Evolutionary conservation across 768 basidiomycete species (phyloP).

Genomic region (Russula virescens): DNA sequence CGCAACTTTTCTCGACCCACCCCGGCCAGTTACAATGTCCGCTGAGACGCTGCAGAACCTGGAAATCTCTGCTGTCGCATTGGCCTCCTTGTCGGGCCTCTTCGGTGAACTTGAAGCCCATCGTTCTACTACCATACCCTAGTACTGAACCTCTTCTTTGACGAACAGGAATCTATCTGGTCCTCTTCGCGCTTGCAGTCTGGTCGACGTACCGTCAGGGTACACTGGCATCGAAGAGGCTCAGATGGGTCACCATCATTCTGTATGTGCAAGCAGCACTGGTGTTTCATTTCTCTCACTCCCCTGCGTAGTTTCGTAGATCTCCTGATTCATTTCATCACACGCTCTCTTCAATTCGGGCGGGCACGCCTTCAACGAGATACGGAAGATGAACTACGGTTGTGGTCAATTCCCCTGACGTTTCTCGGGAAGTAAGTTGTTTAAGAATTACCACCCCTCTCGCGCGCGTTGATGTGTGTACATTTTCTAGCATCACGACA

Average conservation of each 20-base stretch:
- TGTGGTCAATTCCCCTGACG: conserved; percentile 24
- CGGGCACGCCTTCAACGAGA: conserved; percentile 22
- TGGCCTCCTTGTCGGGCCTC: conserved; percentile 22
- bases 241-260: conserved; percentile 23
- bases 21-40: background rate
- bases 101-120: conserved; percentile 22
- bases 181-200: conserved; percentile 25
- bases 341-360: conserved; percentile 24
- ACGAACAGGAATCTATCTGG: conserved; percentile 24
- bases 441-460: no score
- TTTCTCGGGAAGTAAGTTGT: conserved; percentile 12
- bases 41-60: conserved; percentile 16
- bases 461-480: background rate
- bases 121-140: background rate
- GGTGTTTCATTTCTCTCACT: conserved; percentile 25
- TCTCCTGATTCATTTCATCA: conserved; percentile 25
- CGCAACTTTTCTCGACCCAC: background rate
- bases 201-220: conserved; percentile 24
- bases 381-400: conserved; percentile 17
- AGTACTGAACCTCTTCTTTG: background rate
- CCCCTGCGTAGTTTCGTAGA: conserved; percentile 23
- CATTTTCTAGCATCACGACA: conserved; percentile 6
- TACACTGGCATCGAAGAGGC: conserved; percentile 10
- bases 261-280: conserved; percentile 19
- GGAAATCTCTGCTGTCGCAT: conserved; percentile 18